Conservation (phyloP, 768 basidiomycete genomes). For the Lactarius indigo region DNA sequence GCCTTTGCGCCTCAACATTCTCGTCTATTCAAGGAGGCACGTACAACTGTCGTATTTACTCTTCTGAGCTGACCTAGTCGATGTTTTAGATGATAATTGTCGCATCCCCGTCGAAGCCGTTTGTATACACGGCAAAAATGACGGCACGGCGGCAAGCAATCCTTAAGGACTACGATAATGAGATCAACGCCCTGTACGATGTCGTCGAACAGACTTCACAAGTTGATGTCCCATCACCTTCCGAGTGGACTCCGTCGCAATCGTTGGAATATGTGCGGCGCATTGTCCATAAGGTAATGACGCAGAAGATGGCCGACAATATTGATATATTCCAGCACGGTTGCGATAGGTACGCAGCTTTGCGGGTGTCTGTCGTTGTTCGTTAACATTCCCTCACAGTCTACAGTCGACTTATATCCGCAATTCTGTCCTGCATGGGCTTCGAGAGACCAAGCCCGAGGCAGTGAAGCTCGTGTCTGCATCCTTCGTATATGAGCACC, state of each 20-base stretch:
- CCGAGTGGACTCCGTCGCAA: slow-evolving; percentile 28
- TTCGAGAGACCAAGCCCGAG: slow-evolving; percentile 26
- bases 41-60: background rate
- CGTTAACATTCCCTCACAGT: slow-evolving; percentile 10
- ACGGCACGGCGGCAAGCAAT: slow-evolving; percentile 38
- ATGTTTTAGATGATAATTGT: slow-evolving; percentile 43
- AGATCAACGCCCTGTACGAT: slow-evolving; percentile 40
- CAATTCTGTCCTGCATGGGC: slow-evolving; percentile 29
- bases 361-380: background rate
- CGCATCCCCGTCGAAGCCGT: slow-evolving; percentile 39
- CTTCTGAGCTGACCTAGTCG: background rate
- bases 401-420: slow-evolving; percentile 31
- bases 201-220: slow-evolving; percentile 34
- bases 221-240: slow-evolving; percentile 31
- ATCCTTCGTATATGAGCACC: slow-evolving; percentile 29
- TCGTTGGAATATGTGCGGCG: slow-evolving; percentile 33
- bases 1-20: slow-evolving; percentile 43
- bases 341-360: slow-evolving; percentile 37
- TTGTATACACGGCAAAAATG: slow-evolving; percentile 42
- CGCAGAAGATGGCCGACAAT: slow-evolving; percentile 29
- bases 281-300: slow-evolving; percentile 37
- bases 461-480: slow-evolving; percentile 21
- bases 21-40: slow-evolving; percentile 45
- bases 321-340: slow-evolving; percentile 41
- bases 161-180: slow-evolving; percentile 37